Evolutionary conservation across 495 filamentous ascomycete genomes (phyloP).

Genomic region (Penicillium flavigenum): DNA sequence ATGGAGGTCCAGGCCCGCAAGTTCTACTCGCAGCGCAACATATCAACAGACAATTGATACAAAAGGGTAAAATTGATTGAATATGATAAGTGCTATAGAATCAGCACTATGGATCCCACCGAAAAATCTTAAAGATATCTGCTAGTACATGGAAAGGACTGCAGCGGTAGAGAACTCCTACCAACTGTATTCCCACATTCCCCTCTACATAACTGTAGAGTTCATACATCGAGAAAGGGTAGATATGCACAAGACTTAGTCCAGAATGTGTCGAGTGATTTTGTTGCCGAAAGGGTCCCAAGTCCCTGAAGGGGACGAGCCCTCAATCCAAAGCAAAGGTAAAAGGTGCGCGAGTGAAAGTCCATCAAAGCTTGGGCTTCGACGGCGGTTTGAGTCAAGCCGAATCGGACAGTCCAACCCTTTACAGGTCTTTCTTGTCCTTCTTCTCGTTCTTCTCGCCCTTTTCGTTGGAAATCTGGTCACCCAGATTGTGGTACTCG

Average conservation of each 20-base stretch:
- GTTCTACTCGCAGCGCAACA: constrained; percentile 99
- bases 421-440: constrained; percentile 71
- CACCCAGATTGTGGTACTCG: constrained; percentile 79
- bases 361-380: neutral
- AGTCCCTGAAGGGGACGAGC: neutral
- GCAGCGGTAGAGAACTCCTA: neutral
- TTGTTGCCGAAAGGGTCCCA: neutral
- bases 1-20: constrained; percentile 99
- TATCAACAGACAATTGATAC: constrained; percentile 31
- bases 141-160: neutral
- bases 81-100: constrained; percentile 7
- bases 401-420: neutral
- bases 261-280: neutral
- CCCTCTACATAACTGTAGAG: neutral
- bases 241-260: constrained; percentile 11
- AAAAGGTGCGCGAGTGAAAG: neutral
- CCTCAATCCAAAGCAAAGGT: neutral
- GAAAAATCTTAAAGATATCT: constrained; percentile 1
- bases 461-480: constrained; percentile 64
- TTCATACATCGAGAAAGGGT: neutral
- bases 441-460: constrained; percentile 61
- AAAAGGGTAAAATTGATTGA: neutral
- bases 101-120: constrained; percentile 9
- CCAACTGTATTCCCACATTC: neutral
- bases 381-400: neutral